Evolutionary conservation across 805 yeast species (phyloP).

Genomic region (Zygotorulaspora danielsina): DNA sequence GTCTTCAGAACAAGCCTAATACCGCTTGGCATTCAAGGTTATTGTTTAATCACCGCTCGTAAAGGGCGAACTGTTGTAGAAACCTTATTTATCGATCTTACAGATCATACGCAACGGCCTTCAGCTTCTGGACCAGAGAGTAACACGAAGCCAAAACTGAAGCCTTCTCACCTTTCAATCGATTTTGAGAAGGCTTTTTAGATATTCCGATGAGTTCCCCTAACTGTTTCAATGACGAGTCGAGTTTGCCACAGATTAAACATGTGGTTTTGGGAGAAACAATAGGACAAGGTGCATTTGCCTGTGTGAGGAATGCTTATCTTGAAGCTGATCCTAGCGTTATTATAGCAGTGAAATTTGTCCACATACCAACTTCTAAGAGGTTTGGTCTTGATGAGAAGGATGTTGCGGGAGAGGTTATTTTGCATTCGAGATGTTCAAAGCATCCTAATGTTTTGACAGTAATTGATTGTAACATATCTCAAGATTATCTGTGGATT

Average conservation of each 20-base stretch:
- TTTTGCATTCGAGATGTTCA: conserved; percentile 55
- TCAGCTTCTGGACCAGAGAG: no score
- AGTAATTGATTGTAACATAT: conserved; percentile 50
- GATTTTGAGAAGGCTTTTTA: no score
- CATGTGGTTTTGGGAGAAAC: conserved; percentile 47
- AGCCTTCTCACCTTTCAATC: no score
- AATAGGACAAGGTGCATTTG: conserved; percentile 67
- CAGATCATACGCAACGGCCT: not conserved
- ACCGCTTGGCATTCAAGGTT: not conserved
- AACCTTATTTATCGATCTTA: no score
- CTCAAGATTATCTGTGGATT: conserved; percentile 57
- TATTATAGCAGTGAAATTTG: conserved; percentile 55
- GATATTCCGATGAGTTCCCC: no score
- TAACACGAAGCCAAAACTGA: no score
- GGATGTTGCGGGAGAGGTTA: conserved; percentile 49
- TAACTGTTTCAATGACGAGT: conserved; percentile 1
- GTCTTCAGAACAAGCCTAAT: not conserved
- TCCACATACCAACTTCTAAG: conserved; percentile 41
- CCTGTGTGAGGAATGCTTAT: conserved; percentile 52
- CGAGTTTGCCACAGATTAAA: conserved; percentile 44
- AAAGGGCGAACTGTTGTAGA: no score
- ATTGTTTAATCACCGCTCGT: no score
- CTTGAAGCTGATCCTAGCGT: conserved; percentile 35
- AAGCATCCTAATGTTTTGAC: conserved; percentile 58
- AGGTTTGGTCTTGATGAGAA: conserved; percentile 38